phyloP scores from a whole-genome alignment of 495 filamentous ascomycete genomes.

The Bathelium albidoporum region DNA sequence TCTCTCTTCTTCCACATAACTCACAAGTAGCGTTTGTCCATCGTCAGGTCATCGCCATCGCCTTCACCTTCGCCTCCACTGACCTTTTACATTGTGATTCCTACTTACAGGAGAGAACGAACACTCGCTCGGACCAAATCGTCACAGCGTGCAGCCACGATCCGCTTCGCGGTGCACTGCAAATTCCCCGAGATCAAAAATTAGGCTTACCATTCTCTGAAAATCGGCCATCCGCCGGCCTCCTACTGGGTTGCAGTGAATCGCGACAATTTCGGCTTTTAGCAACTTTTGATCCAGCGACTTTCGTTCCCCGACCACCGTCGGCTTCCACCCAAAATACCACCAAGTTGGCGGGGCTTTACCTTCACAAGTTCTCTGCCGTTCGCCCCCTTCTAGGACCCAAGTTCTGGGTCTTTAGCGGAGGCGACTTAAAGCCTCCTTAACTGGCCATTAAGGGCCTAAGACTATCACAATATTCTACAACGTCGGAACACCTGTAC shows the following conservation, averaged over 20 bases:
- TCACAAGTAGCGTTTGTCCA: too few species aligned
- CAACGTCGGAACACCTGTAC: background rate
- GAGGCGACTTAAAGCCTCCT: slow-evolving; percentile 94
- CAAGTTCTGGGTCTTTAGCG: slow-evolving; percentile 81
- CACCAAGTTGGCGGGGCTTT: slow-evolving; percentile 98
- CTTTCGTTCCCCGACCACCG: background rate
- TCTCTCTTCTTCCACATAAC: slow-evolving; percentile 12
- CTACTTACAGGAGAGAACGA: background rate
- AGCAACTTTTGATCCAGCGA: background rate
- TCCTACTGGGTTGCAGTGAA: background rate
- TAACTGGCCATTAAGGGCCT: slow-evolving; percentile 56
- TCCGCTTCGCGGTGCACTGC: background rate
- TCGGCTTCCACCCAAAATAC: slow-evolving; percentile 28
- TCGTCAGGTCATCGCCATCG: too few species aligned
- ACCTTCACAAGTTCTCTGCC: slow-evolving; percentile 64
- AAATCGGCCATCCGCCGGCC: background rate
- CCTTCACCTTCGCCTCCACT: background rate
- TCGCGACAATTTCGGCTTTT: background rate
- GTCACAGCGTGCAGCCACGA: background rate
- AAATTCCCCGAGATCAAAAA: background rate
- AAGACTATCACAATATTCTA: slow-evolving; percentile 5
- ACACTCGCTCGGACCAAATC: background rate
- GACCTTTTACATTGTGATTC: background rate
- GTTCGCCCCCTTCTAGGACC: slow-evolving; percentile 89
- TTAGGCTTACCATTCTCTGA: background rate